Base-by-base conservation (phyloP, 1,139 yeast genomes). In the Yamadazyma taylorii region DNA sequence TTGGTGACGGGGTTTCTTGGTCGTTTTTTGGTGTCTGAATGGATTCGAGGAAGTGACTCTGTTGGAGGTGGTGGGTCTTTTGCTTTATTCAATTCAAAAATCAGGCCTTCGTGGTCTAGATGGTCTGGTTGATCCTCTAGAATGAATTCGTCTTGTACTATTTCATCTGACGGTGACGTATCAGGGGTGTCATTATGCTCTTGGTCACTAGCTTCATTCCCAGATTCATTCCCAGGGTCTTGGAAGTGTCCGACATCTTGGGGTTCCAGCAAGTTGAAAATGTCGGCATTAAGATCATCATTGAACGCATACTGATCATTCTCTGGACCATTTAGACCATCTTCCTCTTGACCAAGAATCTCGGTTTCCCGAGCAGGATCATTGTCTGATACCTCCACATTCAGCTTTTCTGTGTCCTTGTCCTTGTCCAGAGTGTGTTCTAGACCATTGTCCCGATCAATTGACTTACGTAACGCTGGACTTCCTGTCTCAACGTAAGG, bases 131-230 rank as follows among this genome's bases (percentile, higher is more conserved):
- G 34, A 24, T 45, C 39, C 19, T 42, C 45, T 10, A 38, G 23
- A 3, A 40, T 35, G 26, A 36, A 45, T 15, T 45, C 48, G 19
- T 45, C 43, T 13, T 43, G 41, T 7, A 23, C 30, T 11, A 33
- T 24, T 17, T 14, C 15, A 4, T 23, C 26, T 12, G 33, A 9
- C 9, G 14, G 14, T 4, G 32, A 30, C 9, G 12, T 17, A 12
- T 11, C 23, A 8, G 32, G 5, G 5, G n/a, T 12, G 11, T 12
- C 25, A 24, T 24, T 12, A 24, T 5, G 25, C n/a, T 19, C 8
- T 8, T 19, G 8, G 21, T 19, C 21, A 19, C 8, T 8, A 19
- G n/a, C 21, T 19, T 8, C 21, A 19, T 8, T n/a, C n/a, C n/a
- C n/a, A n/a, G n/a, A n/a, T n/a, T n/a, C n/a, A n/a, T 6, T 6